Conservation (phyloP, 2,329 filamentous ascomycete genomes). For the Beauveria medogensis region DNA sequence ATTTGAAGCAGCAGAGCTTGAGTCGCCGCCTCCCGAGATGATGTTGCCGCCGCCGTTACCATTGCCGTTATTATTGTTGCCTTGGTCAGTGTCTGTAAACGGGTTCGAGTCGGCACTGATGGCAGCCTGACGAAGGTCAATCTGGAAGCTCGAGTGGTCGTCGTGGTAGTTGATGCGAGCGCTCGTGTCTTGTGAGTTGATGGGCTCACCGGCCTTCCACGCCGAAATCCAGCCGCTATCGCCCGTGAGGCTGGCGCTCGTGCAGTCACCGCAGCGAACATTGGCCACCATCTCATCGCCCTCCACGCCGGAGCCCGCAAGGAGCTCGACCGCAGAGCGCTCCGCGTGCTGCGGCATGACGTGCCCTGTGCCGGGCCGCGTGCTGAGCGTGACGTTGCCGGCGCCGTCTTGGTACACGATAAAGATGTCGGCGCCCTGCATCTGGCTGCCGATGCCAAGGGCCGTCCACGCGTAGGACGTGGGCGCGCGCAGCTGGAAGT, state of each 20-base stretch:
- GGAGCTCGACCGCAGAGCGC: constrained; percentile 40
- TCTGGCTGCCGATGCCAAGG: constrained; percentile 46
- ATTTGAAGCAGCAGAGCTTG: constrained; percentile 16
- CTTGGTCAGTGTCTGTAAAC: constrained; percentile 26
- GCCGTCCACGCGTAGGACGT: constrained; percentile 47
- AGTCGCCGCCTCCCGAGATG: constrained; percentile 9
- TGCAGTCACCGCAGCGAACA: constrained; percentile 46
- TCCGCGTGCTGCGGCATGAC: constrained; percentile 37
- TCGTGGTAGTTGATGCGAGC: constrained; percentile 41
- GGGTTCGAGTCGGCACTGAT: constrained; percentile 44
- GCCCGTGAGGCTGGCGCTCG: constrained; percentile 35
- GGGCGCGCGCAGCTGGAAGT: constrained; percentile 52
- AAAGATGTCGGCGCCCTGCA: constrained; percentile 54
- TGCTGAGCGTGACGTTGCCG: constrained; percentile 54
- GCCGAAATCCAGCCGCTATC: constrained; percentile 44
- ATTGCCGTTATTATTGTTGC: not conserved
- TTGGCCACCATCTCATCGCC: constrained; percentile 51
- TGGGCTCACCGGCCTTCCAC: constrained; percentile 39
- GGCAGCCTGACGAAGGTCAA: constrained; percentile 41
- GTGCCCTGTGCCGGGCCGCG: constrained; percentile 42
- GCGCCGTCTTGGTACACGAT: constrained; percentile 51
- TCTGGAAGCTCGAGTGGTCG: constrained; percentile 31
- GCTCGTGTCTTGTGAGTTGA: constrained; percentile 34
- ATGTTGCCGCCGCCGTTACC: constrained; percentile 7
- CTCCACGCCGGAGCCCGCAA: constrained; percentile 50